Evolutionary conservation across 805 yeast species (phyloP), one percentile per base, ranked within the genome.

Genomic region (Komagataella pastoris): DNA sequence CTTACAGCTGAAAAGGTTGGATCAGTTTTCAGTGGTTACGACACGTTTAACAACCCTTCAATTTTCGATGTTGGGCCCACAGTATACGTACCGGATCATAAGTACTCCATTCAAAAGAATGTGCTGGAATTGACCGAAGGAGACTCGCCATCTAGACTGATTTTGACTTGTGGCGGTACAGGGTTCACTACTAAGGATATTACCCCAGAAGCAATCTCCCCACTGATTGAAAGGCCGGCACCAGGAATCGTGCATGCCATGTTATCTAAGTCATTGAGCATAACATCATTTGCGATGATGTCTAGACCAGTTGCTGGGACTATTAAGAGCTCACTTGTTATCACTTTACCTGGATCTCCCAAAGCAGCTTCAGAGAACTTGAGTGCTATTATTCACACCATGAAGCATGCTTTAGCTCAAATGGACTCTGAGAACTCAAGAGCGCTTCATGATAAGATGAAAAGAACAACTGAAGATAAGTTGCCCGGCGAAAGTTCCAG

Each of bases 301-400:
- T 62, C 77, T 3, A 64, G 82, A 24, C 79, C 79, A 1, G 73
- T 73, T 3, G 78, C 79, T 2, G 82, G 82, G 2, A 63, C 70
- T 2, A 57, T 61, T 12, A 61, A 63, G 24, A 58, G 65, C 19
- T 54, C 72, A 0, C 54, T 77, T 46, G 61, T 77, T 0, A 56
- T 76, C 10, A 73, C 80, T 0, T 60, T 76, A 3, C 82, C 82
- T 0, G 82, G 82, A 0, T 74, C 79, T 0, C 76, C 77, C 1
- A 74, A 68, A 52, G 81, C 72, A 1, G 75, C 76, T 0, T 54
- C 54, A 1, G 81, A 77, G 57, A 74, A 74, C 54, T 54, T 74
- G 30, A 62, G 59, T 14, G 72, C 77, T 0, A 53, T 76, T 8
- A 47, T 66, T 1, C 60, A 56, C 1, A 63, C 69, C 2, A 54